Evolutionary conservation across 192 early-diverging fungal species (phyloP).

Genomic region (Coemansia sp.): DNA sequence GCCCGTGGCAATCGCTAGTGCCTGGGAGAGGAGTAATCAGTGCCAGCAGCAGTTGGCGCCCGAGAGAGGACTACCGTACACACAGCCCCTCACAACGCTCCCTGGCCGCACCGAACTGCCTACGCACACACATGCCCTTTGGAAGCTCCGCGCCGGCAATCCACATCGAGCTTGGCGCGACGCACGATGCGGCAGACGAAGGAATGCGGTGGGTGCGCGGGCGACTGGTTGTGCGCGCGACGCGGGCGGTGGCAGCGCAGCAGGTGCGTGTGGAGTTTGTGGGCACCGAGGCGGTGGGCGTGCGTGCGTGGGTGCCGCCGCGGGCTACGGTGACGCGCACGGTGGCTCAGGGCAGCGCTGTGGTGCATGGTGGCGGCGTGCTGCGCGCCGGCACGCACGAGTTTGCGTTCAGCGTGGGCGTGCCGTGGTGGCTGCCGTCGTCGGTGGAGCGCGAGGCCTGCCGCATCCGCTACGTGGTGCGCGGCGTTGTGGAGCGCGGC

Average conservation of each 20-base stretch:
- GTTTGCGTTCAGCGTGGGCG: constrained; percentile 20
- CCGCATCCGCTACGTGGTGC: constrained; percentile 36
- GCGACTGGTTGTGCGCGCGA: constrained; percentile 12
- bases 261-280: constrained; percentile 30
- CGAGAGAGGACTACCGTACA: too few relatives aligned
- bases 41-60: too few relatives aligned
- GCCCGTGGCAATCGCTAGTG: too few relatives aligned
- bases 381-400: constrained; percentile 29
- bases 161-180: constrained; percentile 9
- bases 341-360: constrained; percentile 5
- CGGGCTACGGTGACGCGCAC: constrained; percentile 23
- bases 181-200: neutral
- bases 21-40: neutral
- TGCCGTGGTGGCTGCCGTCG: constrained; percentile 46
- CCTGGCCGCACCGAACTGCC: too few relatives aligned
- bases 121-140: constrained; percentile 25
- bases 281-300: constrained; percentile 35
- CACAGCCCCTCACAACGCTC: too few relatives aligned
- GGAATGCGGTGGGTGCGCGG: constrained; percentile 11
- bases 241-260: constrained; percentile 9
- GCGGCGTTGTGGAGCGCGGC: constrained; percentile 11
- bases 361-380: constrained; percentile 12
- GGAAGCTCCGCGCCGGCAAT: constrained; percentile 29
- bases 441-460: constrained; percentile 37
- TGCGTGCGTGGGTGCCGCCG: constrained; percentile 40